Conservation (phyloP, 2,329 filamentous ascomycete genomes). For the Ceratocystiopsis minuta region DNA sequence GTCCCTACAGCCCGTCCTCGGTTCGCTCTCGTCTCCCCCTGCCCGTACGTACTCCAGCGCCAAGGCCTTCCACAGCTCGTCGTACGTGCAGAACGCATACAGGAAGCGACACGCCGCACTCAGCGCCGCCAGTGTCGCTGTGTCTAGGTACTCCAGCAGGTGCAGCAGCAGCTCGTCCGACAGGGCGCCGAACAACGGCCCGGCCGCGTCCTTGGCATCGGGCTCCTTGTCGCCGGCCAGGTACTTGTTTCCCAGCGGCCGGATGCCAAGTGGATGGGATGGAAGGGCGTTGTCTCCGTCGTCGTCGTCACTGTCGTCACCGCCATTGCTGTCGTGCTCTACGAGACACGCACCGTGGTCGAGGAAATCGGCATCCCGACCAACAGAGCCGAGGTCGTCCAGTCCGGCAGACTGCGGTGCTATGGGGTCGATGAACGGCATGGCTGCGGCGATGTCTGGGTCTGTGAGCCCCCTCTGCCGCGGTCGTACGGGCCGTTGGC, state of each 20-base stretch:
- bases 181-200: slow-evolving; percentile 49
- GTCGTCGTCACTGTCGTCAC: background rate
- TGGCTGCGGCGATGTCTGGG: background rate
- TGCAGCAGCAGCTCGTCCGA: slow-evolving; percentile 68
- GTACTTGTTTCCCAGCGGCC: slow-evolving; percentile 70
- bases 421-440: slow-evolving; percentile 4
- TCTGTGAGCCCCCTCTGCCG: too few relatives aligned
- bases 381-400: too few relatives aligned
- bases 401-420: slow-evolving; percentile 4
- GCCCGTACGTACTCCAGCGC: slow-evolving; percentile 66
- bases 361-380: too few relatives aligned
- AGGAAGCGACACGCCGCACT: slow-evolving; percentile 70
- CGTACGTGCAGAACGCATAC: slow-evolving; percentile 66
- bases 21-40: too few relatives aligned
- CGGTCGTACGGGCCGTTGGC: too few relatives aligned
- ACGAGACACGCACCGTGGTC: too few relatives aligned
- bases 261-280: slow-evolving; percentile 65
- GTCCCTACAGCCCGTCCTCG: too few relatives aligned
- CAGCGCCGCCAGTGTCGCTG: slow-evolving; percentile 40
- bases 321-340: background rate
- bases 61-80: slow-evolving; percentile 77
- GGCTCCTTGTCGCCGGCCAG: slow-evolving; percentile 35
- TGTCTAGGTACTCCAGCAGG: slow-evolving; percentile 59
- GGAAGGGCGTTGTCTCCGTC: slow-evolving; percentile 18
- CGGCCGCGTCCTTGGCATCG: slow-evolving; percentile 50